These are phyloP conservation scores for Euphorbia lathyris DNA, from an alignment of 345 rosid genomes.

Conservation along the genomic window DNA sequence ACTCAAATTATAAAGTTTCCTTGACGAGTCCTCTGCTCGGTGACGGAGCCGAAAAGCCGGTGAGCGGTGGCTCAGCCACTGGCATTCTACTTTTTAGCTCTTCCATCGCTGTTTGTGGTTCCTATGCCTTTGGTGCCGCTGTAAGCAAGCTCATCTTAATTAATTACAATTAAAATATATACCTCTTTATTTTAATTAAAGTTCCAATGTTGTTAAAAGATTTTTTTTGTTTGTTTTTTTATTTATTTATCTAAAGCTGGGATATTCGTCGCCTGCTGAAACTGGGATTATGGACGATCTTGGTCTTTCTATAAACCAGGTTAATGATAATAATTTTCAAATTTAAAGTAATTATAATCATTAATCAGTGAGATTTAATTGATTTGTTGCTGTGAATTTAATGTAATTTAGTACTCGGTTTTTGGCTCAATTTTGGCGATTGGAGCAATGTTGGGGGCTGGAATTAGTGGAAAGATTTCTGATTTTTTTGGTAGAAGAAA, in stretches of 20 bases:
- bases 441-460: slow-evolving; percentile 35
- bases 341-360: too few relatives aligned
- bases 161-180: too few relatives aligned
- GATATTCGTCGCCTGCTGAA: slow-evolving; percentile 52
- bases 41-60: neutral
- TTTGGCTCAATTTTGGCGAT: slow-evolving; percentile 36
- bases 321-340: neutral
- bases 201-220: too few relatives aligned
- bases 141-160: too few relatives aligned
- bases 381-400: neutral
- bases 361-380: too few relatives aligned
- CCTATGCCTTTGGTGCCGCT: slow-evolving; percentile 7
- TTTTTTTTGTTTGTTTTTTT: neutral
- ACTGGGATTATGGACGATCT: slow-evolving; percentile 56
- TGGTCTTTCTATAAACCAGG: slow-evolving; percentile 47
- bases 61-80: neutral
- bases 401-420: slow-evolving; percentile 33
- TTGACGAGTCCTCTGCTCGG: neutral
- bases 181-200: too few relatives aligned
- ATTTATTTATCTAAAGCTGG: neutral
- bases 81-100: neutral
- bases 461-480: slow-evolving; percentile 31
- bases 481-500: slow-evolving; percentile 35
- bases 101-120: slow-evolving; percentile 4
- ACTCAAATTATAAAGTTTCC: neutral